Conservation (phyloP, 2,329 filamentous ascomycete species). For the Fusarium tjaetaba region DNA sequence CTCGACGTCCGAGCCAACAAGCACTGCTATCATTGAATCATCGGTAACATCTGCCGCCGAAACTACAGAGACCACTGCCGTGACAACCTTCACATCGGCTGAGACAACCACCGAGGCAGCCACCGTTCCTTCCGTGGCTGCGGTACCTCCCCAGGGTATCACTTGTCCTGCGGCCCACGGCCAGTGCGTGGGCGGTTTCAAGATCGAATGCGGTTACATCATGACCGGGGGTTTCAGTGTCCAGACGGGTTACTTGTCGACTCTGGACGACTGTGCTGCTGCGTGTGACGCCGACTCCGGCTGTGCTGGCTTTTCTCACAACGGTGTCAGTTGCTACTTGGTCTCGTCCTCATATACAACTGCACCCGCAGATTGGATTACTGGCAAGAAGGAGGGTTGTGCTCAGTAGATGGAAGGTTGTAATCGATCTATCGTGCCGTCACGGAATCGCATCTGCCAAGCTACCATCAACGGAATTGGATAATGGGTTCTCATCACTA, state of each 20-base stretch:
- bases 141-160: neutral
- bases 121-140: neutral
- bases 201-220: neutral
- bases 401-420: neutral
- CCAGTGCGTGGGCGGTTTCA: neutral
- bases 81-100: neutral
- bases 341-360: neutral
- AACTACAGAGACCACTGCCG: neutral
- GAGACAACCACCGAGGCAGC: neutral
- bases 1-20: neutral
- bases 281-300: neutral
- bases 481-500: neutral
- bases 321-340: neutral
- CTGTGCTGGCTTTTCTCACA: neutral
- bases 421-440: accelerated
- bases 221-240: neutral
- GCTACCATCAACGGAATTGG: too few species aligned
- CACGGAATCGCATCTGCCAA: neutral
- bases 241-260: accelerated
- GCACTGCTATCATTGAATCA: neutral
- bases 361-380: neutral
- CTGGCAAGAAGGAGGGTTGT: neutral
- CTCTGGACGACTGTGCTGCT: neutral
- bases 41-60: neutral
- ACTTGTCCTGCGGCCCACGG: neutral